These are phyloP conservation scores for Penicillium expansum DNA, from an alignment of 2,329 filamentous ascomycete genomes.

Conservation along the genomic window DNA sequence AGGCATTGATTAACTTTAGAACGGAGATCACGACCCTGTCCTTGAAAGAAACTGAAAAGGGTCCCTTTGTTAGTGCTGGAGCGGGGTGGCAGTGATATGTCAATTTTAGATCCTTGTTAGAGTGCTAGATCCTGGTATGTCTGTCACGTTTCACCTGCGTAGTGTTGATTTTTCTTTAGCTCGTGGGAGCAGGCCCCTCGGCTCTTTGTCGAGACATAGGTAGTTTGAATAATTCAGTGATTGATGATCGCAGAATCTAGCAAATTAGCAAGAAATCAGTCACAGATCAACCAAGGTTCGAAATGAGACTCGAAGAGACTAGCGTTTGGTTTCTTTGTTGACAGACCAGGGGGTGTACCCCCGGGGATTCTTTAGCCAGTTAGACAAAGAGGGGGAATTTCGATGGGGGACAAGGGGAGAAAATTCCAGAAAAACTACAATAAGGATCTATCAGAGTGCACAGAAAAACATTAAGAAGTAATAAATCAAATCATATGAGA, in stretches of 20 bases:
- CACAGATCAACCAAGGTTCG: not conserved
- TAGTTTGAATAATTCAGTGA: too few species aligned
- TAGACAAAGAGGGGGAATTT: not conserved
- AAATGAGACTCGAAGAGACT: not conserved
- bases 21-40: not conserved
- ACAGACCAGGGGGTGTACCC: not conserved
- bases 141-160: not conserved
- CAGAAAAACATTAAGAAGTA: slow-evolving; percentile 7
- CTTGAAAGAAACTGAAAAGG: not conserved
- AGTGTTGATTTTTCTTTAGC: not conserved
- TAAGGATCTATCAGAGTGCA: not conserved
- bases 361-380: not conserved
- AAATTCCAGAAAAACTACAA: not conserved
- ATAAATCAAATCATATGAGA: slow-evolving; percentile 24
- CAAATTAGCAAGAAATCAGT: not conserved
- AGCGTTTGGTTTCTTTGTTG: not conserved
- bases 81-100: not conserved
- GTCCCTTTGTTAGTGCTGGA: not conserved
- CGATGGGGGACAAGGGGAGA: too few species aligned
- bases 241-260: not conserved
- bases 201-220: not conserved
- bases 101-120: not conserved
- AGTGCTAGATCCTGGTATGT: not conserved
- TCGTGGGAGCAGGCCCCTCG: not conserved
- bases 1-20: not conserved